Percentiles rank a stretch among this genome's conserved stretches.
Evolutionary conservation across 2,329 filamentous ascomycete species (phyloP).

Genomic region (Cercospora sojina): DNA sequence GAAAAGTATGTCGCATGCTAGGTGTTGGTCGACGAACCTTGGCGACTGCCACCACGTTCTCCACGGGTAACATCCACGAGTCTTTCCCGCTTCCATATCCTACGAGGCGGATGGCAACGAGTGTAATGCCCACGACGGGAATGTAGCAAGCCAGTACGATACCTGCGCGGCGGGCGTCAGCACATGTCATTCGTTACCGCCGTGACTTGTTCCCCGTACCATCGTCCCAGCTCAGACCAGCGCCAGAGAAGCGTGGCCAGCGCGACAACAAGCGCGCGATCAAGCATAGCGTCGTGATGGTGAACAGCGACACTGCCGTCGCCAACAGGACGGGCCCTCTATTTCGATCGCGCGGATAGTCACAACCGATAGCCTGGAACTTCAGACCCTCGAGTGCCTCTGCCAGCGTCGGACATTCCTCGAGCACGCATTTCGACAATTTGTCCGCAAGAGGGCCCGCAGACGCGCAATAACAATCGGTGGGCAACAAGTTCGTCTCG

Average conservation of each 20-base stretch:
- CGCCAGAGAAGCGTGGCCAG: slow-evolving; percentile 6
- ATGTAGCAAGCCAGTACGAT: slow-evolving; percentile 1
- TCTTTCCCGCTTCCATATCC: slow-evolving; percentile 4
- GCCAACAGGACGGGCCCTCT: not conserved
- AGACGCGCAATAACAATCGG: slow-evolving; percentile 10
- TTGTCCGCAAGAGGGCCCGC: not conserved
- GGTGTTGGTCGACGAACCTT: slow-evolving; percentile 1
- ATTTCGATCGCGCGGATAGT: slow-evolving; percentile 1
- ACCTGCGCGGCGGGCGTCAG: not conserved
- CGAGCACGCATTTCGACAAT: slow-evolving; percentile 3
- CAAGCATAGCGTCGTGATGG: slow-evolving; percentile 9
- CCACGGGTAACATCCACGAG: slow-evolving; percentile 12
- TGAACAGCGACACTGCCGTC: slow-evolving; percentile 7
- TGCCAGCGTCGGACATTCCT: slow-evolving; percentile 7
- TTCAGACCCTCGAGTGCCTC: slow-evolving; percentile 6
- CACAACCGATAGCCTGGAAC: slow-evolving; percentile 10
- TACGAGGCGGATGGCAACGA: slow-evolving; percentile 1
- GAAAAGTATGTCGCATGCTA: not conserved
- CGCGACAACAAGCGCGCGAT: slow-evolving; percentile 14
- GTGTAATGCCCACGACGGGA: slow-evolving; percentile 10
- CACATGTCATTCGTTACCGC: not conserved
- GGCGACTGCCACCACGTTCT: not conserved
- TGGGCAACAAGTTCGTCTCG: not conserved
- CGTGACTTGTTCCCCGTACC: not conserved
- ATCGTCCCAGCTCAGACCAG: slow-evolving; percentile 17